phyloP scores from a whole-genome alignment of 2,329 filamentous ascomycete genomes.

The Elsinoe australis region DNA sequence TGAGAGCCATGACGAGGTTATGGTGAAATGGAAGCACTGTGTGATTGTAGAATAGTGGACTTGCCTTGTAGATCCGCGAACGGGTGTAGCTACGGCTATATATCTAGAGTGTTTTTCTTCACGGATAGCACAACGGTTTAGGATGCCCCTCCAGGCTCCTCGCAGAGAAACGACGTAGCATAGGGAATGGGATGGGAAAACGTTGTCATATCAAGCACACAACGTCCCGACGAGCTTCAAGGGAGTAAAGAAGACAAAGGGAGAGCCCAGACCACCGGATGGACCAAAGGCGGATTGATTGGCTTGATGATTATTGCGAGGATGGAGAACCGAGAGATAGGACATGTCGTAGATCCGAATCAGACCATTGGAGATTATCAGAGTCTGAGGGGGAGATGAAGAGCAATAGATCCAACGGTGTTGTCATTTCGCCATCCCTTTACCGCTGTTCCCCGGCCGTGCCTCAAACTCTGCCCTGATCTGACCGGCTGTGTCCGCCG shows the following conservation, averaged over 20 bases:
- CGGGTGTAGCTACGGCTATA: constrained; percentile 4
- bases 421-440: constrained; percentile 13
- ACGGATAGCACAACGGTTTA: constrained; percentile 1
- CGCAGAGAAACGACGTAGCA: background rate
- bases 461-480: background rate
- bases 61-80: constrained; percentile 7
- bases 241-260: background rate
- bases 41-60: constrained; percentile 1
- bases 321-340: background rate
- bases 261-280: constrained; percentile 7
- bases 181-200: background rate
- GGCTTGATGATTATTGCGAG: constrained; percentile 10
- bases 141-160: background rate
- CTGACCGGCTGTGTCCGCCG: background rate
- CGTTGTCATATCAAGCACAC: constrained; percentile 11
- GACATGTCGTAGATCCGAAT: background rate
- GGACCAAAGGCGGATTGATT: background rate
- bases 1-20: constrained; percentile 9
- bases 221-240: constrained; percentile 4
- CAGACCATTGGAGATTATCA: constrained; percentile 13
- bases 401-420: constrained; percentile 12
- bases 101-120: background rate
- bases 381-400: constrained; percentile 9
- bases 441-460: background rate
- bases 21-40: too few relatives aligned